These are phyloP conservation scores for Euphorbia celastroides DNA, from an alignment of 441 rosid genomes.

Conservation along the genomic window DNA sequence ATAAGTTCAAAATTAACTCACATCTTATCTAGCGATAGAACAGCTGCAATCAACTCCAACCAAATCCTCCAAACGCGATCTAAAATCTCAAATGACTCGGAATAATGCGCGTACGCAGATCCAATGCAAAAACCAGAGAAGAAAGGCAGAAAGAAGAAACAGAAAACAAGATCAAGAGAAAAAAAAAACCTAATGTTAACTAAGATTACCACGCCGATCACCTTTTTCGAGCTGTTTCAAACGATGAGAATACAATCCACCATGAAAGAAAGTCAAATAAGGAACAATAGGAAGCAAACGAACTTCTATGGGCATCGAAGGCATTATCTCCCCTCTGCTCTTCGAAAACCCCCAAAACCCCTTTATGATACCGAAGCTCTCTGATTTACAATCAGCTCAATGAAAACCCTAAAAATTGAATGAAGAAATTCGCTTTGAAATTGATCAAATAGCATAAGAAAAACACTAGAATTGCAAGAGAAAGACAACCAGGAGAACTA, in stretches of 20 bases:
- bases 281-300: conserved; percentile 42
- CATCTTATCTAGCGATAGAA: background rate
- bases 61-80: conserved; percentile 7
- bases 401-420: conserved; percentile 11
- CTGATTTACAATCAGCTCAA: background rate
- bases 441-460: background rate
- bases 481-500: background rate
- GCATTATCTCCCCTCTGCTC: conserved; percentile 67
- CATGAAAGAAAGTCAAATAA: conserved; percentile 42
- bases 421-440: background rate
- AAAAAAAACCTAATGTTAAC: conserved; percentile 40
- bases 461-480: too few relatives aligned
- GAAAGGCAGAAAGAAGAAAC: background rate
- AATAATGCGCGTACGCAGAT: background rate
- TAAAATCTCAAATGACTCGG: background rate
- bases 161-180: background rate
- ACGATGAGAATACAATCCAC: conserved; percentile 65
- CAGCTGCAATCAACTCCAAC: conserved; percentile 7
- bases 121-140: conserved; percentile 5
- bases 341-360: conserved; percentile 43
- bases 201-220: conserved; percentile 93
- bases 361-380: background rate
- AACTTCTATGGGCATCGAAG: conserved; percentile 46
- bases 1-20: too few relatives aligned
- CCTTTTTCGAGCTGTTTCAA: conserved; percentile 76